Evolutionary conservation across 2,329 filamentous ascomycete species (phyloP).

Genomic region (Fusarium sp.): DNA sequence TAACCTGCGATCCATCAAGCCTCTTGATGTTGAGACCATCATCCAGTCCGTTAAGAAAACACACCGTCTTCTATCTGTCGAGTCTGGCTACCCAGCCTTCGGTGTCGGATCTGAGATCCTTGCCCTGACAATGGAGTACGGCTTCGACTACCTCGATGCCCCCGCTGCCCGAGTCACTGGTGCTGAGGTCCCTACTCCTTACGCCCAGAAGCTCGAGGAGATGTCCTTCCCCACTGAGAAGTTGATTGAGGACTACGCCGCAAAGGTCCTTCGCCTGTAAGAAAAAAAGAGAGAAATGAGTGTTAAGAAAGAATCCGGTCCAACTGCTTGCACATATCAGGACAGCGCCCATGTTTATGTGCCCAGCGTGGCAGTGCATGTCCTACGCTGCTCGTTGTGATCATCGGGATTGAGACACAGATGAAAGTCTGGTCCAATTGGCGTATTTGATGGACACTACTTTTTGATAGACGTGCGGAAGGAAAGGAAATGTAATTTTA

Average conservation of each 20-base stretch:
- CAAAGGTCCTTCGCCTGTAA: slow-evolving; percentile 86
- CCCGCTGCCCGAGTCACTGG: slow-evolving; percentile 95
- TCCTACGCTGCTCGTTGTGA: slow-evolving; percentile 33
- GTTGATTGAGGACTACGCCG: slow-evolving; percentile 87
- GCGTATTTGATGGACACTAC: slow-evolving; percentile 46
- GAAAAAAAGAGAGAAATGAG: slow-evolving; percentile 49
- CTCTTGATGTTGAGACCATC: slow-evolving; percentile 93
- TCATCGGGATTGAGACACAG: slow-evolving; percentile 29
- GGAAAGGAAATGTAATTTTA: slow-evolving; percentile 58
- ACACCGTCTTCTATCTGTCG: slow-evolving; percentile 87
- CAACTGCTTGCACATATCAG: slow-evolving; percentile 23
- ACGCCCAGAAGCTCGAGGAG: slow-evolving; percentile 91
- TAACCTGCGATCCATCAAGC: slow-evolving; percentile 98
- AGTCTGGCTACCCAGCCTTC: slow-evolving; percentile 96
- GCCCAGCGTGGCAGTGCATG: slow-evolving; percentile 28
- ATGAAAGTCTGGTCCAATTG: slow-evolving; percentile 41
- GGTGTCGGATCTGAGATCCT: slow-evolving; percentile 94
- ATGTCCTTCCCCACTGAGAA: slow-evolving; percentile 94
- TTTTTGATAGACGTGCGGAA: slow-evolving; percentile 54
- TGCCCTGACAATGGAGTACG: slow-evolving; percentile 96
- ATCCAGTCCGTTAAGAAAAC: slow-evolving; percentile 99
- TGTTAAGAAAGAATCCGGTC: slow-evolving; percentile 29
- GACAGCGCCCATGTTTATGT: slow-evolving; percentile 20
- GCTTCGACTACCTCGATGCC: slow-evolving; percentile 95
- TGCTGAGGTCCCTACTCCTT: slow-evolving; percentile 96